These are phyloP conservation scores for Hanseniaspora meyeri DNA, from an alignment of 805 yeast genomes.

Conservation along the genomic window DNA sequence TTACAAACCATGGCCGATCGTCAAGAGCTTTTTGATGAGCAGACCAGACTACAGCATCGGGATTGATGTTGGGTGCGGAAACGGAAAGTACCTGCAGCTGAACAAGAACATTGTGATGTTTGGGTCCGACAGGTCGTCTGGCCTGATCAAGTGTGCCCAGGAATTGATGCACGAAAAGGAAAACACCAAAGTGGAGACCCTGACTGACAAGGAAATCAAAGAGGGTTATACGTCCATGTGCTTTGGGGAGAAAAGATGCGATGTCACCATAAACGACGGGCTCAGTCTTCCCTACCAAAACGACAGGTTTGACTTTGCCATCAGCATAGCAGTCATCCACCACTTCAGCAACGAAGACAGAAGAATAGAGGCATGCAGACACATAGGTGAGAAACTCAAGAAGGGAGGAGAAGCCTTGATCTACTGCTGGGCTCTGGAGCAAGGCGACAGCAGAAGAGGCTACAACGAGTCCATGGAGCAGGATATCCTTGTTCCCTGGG, in stretches of 20 bases:
- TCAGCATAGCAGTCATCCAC: slow-evolving; percentile 89
- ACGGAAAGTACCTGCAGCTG: slow-evolving; percentile 76
- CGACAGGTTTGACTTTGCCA: slow-evolving; percentile 59
- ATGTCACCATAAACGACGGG: slow-evolving; percentile 73
- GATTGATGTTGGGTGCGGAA: slow-evolving; percentile 92
- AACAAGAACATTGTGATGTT: slow-evolving; percentile 56
- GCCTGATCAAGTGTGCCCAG: slow-evolving; percentile 52
- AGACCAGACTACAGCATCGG: slow-evolving; percentile 54
- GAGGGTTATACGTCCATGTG: slow-evolving; percentile 7
- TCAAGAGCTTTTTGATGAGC: slow-evolving; percentile 48
- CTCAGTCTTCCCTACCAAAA: slow-evolving; percentile 46
- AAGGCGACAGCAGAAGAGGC: slow-evolving; percentile 75
- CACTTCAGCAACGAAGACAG: slow-evolving; percentile 82
- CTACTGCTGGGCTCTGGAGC: slow-evolving; percentile 96
- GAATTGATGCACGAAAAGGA: slow-evolving; percentile 23
- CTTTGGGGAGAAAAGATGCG: slow-evolving; percentile 25
- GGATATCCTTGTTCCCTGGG: slow-evolving; percentile 96
- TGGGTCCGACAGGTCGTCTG: slow-evolving; percentile 65
- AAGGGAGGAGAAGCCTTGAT: slow-evolving; percentile 59
- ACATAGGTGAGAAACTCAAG: slow-evolving; percentile 49
- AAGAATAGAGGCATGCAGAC: slow-evolving; percentile 59
- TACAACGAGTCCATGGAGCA: slow-evolving; percentile 85
- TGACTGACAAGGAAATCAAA: slow-evolving; percentile 14
- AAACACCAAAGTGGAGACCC: neutral
- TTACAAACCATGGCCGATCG: slow-evolving; percentile 95